Evolutionary conservation across 371 early-diverging fungal genomes (phyloP).

Genomic region (Mucor ambiguus): DNA sequence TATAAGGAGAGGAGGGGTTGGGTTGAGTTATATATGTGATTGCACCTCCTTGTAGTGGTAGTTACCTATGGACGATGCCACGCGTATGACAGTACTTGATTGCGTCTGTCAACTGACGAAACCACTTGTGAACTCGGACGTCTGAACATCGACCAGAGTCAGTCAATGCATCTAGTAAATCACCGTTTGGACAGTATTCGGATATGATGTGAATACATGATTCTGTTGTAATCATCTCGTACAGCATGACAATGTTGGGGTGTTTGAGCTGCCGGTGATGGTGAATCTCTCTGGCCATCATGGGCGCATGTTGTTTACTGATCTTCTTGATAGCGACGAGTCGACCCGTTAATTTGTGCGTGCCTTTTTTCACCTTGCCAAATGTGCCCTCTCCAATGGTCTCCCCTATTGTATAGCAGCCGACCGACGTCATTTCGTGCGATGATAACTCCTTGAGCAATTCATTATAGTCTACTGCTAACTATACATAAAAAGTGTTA

Average conservation of each 20-base stretch:
- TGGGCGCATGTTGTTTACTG: constrained; percentile 73
- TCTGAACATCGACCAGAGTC: constrained; percentile 59
- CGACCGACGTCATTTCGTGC: constrained; percentile 45
- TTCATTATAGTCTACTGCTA: constrained; percentile 38
- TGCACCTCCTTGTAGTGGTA: neutral
- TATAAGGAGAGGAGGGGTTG: constrained; percentile 16
- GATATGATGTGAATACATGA: constrained; percentile 80
- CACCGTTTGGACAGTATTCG: constrained; percentile 81
- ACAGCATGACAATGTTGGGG: constrained; percentile 80
- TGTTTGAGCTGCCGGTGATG: constrained; percentile 85
- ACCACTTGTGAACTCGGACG: constrained; percentile 61
- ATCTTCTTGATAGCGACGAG: constrained; percentile 84
- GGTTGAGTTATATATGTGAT: neutral
- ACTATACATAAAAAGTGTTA: constrained; percentile 11
- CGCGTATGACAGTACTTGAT: constrained; percentile 77
- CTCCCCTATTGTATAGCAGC: constrained; percentile 54
- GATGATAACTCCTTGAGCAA: constrained; percentile 51
- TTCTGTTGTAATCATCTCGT: constrained; percentile 86
- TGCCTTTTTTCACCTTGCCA: constrained; percentile 86
- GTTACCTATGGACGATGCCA: constrained; percentile 71
- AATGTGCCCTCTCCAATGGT: constrained; percentile 69
- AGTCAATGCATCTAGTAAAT: constrained; percentile 73
- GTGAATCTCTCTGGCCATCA: constrained; percentile 83
- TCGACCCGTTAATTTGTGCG: constrained; percentile 79
- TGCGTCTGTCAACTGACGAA: constrained; percentile 77